These are phyloP conservation scores for Tuber indicum DNA, from an alignment of 495 filamentous ascomycete species.

Conservation along the genomic window DNA sequence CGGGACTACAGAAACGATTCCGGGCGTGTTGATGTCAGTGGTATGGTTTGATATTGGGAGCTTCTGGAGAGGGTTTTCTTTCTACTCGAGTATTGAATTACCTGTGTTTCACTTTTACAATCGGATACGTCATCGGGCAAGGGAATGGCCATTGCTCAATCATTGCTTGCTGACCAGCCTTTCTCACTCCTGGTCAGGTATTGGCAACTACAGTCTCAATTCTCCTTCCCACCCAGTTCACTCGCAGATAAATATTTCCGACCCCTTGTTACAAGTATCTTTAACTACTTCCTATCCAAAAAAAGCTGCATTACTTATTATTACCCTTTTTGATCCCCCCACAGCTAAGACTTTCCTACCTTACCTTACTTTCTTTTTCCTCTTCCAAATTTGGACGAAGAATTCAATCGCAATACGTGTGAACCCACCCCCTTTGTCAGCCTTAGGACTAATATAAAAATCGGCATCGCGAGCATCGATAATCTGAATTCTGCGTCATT, in stretches of 20 bases:
- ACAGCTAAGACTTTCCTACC: neutral
- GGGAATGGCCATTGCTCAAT: neutral
- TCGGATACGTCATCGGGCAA: neutral
- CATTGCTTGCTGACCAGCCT: neutral
- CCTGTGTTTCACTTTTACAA: neutral
- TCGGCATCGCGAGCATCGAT: constrained; percentile 2
- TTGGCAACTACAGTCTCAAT: neutral
- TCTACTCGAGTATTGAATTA: neutral
- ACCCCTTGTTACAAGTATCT: neutral
- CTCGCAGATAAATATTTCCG: neutral
- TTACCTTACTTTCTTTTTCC: neutral
- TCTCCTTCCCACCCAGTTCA: neutral
- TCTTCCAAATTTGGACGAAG: neutral
- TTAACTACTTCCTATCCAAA: neutral
- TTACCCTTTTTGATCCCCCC: neutral
- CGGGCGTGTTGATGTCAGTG: neutral
- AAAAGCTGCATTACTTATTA: neutral
- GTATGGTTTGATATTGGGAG: neutral
- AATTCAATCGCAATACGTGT: neutral
- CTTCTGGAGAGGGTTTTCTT: neutral
- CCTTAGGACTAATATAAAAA: neutral
- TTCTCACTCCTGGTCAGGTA: neutral
- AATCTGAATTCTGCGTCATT: constrained; percentile 3
- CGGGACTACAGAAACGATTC: neutral
- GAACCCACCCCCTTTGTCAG: neutral